phyloP scores from a whole-genome alignment of 306 rosid genomes.

The Vicia faba region DNA sequence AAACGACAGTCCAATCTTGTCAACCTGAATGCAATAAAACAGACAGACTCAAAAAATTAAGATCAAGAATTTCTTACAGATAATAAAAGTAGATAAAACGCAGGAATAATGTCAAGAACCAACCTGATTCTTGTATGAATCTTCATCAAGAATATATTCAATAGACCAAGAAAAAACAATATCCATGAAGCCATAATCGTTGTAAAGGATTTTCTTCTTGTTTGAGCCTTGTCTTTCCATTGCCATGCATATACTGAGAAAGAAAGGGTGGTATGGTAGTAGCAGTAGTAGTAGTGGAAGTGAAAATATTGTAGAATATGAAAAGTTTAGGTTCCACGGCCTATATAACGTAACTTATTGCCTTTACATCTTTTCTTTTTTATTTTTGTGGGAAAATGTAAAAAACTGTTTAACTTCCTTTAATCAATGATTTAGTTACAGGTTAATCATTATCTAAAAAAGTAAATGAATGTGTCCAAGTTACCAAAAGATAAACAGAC shows the following conservation, averaged over 20 bases:
- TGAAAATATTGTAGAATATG: background rate
- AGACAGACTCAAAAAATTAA: background rate
- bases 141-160: conserved; percentile 45
- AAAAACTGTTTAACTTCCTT: conserved; percentile 26
- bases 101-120: background rate
- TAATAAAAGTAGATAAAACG: no score
- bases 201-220: conserved; percentile 7
- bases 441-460: background rate
- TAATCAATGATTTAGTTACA: background rate
- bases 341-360: background rate
- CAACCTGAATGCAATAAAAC: conserved; percentile 30
- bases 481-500: no score
- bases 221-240: conserved; percentile 37
- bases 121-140: conserved; percentile 47
- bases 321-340: background rate
- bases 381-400: conserved; percentile 7
- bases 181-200: conserved; percentile 40
- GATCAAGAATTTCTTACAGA: no score
- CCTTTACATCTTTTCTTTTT: background rate
- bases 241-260: no score
- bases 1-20: conserved; percentile 48
- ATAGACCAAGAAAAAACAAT: no score
- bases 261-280: no score
- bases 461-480: background rate
- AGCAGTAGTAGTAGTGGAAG: no score